A percentile compares a stretch with the other conserved stretches of the same genome.
Conservation (phyloP, 805 yeast genomes). For the Lachancea kluyveri region DNA sequence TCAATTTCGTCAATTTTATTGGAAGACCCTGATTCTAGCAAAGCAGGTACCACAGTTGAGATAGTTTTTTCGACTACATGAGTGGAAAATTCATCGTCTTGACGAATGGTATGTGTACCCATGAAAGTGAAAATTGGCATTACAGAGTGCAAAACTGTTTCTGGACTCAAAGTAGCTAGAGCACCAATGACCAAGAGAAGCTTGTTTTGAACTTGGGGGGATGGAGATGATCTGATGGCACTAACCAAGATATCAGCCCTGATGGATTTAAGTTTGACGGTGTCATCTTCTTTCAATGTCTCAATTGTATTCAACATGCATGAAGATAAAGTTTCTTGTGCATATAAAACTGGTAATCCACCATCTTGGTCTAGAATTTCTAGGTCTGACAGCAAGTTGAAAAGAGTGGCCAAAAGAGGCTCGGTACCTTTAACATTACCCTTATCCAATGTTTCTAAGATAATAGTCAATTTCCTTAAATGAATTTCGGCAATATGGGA, state of each 20-base stretch:
- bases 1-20: slow-evolving; percentile 63
- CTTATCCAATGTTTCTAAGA: slow-evolving; percentile 73
- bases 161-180: slow-evolving; percentile 84
- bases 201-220: slow-evolving; percentile 94
- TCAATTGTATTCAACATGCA: slow-evolving; percentile 72
- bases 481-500: slow-evolving; percentile 72
- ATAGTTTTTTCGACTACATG: slow-evolving; percentile 91
- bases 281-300: slow-evolving; percentile 39
- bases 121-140: slow-evolving; percentile 99
- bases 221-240: slow-evolving; percentile 79
- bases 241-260: slow-evolving; percentile 89
- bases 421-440: slow-evolving; percentile 31
- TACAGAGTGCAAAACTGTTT: slow-evolving; percentile 85
- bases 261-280: slow-evolving; percentile 56
- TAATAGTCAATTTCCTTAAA: slow-evolving; percentile 66
- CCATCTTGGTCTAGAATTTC: slow-evolving; percentile 89
- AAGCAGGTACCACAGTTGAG: slow-evolving; percentile 83
- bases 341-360: slow-evolving; percentile 81
- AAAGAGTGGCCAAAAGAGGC: slow-evolving; percentile 43
- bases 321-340: slow-evolving; percentile 84
- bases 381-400: slow-evolving; percentile 62
- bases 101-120: slow-evolving; percentile 97
- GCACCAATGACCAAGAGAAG: slow-evolving; percentile 79
- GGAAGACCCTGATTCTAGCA: slow-evolving; percentile 43
- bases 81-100: slow-evolving; percentile 92